Percentiles rank a stretch among this genome's conserved stretches.
Evolutionary conservation across 2,329 filamentous ascomycete species (phyloP).

Genomic region (Alternaria gansuensis): DNA sequence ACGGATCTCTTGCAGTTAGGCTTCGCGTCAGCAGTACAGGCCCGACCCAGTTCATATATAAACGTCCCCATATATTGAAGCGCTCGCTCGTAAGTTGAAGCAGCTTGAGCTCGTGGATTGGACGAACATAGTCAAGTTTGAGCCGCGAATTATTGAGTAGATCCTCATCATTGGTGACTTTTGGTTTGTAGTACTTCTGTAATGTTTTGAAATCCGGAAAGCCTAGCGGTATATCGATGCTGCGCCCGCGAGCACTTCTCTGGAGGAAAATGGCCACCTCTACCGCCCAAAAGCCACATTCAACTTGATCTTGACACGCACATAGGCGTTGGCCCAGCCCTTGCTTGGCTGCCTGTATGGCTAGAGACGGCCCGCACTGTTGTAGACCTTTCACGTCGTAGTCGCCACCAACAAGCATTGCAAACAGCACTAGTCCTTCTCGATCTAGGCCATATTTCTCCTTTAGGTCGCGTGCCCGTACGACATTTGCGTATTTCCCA

Average conservation of each 20-base stretch:
- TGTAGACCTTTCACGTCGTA: slow-evolving; percentile 53
- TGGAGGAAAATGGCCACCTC: slow-evolving; percentile 30
- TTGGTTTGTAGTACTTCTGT: slow-evolving; percentile 52
- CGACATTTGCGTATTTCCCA: slow-evolving; percentile 43
- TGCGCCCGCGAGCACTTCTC: slow-evolving; percentile 9
- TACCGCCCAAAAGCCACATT: slow-evolving; percentile 41
- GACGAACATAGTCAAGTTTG: slow-evolving; percentile 39
- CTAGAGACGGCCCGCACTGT: slow-evolving; percentile 49
- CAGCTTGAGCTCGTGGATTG: slow-evolving; percentile 49
- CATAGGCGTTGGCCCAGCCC: slow-evolving; percentile 46
- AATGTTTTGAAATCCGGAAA: slow-evolving; percentile 43
- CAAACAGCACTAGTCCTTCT: slow-evolving; percentile 54
- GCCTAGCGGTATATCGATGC: slow-evolving; percentile 22
- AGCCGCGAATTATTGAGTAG: slow-evolving; percentile 42
- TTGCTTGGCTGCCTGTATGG: slow-evolving; percentile 37
- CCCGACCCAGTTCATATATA: slow-evolving; percentile 52
- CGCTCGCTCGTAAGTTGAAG: slow-evolving; percentile 44
- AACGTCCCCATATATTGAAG: slow-evolving; percentile 53
- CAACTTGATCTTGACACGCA: slow-evolving; percentile 28
- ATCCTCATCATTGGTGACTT: slow-evolving; percentile 44
- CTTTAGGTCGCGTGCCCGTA: slow-evolving; percentile 41
- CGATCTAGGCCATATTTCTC: slow-evolving; percentile 43
- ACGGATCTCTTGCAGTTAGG: slow-evolving; percentile 20
- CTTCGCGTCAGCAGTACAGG: slow-evolving; percentile 49
- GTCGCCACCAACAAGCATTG: slow-evolving; percentile 55